Evolutionary conservation across 2,329 filamentous ascomycete genomes (phyloP), one percentile per base, ranked within the genome.

Genomic region (Fusarium piperis): DNA sequence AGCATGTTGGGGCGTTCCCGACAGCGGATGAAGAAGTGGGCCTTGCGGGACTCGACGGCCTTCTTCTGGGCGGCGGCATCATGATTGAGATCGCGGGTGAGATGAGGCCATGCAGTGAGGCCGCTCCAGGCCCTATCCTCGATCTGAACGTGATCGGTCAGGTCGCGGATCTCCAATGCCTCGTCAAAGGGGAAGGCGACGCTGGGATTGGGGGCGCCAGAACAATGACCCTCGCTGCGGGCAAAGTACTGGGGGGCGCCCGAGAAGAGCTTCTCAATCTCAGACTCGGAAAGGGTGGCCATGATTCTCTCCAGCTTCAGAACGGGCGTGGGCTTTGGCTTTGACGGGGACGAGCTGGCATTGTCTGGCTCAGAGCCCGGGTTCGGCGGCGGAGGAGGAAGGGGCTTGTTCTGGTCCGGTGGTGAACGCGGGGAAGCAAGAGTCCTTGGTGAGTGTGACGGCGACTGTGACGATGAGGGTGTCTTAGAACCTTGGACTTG

Each of bases 211-310:
- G 88, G 88, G 38, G 89, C 87, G 57, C 86, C 89, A 65, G 85
- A 86, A 77, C 85, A 88, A 78, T 90, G 87, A 39, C 88, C 87
- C 73, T 89, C 86, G 64, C 85, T 87, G 59, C 88, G 86, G 72
- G 89, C 86, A 78, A 90, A 90, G 82, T 91, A 93, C 78, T 93
- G 91, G 70, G 92, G 92, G 46, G 92, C 92, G n/a, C 92, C 91
- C 28, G 91, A 92, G 83, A 93, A 94, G 75, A 93, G 86, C 79
- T 90, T 89, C 81, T 91, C 89, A 58, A 93, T 82, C 72, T 92
- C 89, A 41, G 84, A 82, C 51, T 89, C 85, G 74, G 81, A 86
- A 65, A 92, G 83, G 55, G 86, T 86, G 48, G 88, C 83, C 85
- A 91, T 91, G 81, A 89, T 90, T 78, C 85, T 84, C 67, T 85